Base-by-base conservation (phyloP, 2,329 filamentous ascomycete genomes). In the Paraphoma sp. region DNA sequence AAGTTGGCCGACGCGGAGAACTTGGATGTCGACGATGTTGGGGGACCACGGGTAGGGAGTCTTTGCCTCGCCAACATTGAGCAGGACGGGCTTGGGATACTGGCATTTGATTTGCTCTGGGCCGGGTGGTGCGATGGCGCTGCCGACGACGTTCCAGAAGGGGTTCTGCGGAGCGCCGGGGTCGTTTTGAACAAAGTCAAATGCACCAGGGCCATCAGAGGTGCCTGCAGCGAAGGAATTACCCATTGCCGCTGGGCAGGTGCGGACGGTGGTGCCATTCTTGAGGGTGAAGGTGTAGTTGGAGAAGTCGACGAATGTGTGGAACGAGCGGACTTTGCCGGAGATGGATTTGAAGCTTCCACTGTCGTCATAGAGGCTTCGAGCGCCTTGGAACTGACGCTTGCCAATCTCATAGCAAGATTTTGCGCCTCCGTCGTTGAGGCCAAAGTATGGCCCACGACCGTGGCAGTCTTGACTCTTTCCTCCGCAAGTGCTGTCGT, bases 141-240 rank as follows among this genome's bases (percentile, higher is more conserved):
- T 85, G 2, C 91, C 88, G 2, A 96, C 92, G 7, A 91, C 80
- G 23, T 82, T 81, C 94, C 94, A 97, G 4, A 97, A 78, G 0
- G 92, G 92, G 62, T 90, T 93, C 41, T 88, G 84, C 0, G 92
- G 89, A n/a, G 86, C 82, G 31, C 88, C 88, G 0, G 89, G 88
- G 62, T 91, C 86, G 63, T 93, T 93, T 72, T 98, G 94, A 1
- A 91, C 95, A 73, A 98, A 97, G 76, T 98, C 94, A 69, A 97
- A 96, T 0, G 87, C 88, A 0, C 94, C 94, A 0, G 94, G 93
- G 6, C 94, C 92, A 73, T 98, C 94, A 0, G 92, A 91, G 0
- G 94, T 98, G 10, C 94, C 94, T 1, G 91, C 94, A 0, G 94
- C 94, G 72, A 98, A 98, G 0, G 91, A 93, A 73, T 95, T 96